Conservation (phyloP, 1,284 basidiomycete species). For the Ustilago shanxiensis region DNA sequence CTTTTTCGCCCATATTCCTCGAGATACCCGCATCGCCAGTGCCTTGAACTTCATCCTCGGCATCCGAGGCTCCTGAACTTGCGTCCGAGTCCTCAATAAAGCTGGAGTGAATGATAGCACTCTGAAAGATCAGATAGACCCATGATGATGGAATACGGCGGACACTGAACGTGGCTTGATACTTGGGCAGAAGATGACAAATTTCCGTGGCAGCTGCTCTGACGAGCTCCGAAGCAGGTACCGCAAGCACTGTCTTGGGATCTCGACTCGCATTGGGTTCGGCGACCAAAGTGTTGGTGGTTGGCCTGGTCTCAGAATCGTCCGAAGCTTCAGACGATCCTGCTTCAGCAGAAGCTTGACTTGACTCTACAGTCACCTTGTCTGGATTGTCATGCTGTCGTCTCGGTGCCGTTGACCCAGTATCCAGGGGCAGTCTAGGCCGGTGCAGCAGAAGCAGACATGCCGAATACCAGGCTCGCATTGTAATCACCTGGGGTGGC, state of each 20-base stretch:
- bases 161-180: constrained; percentile 26
- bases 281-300: no score
- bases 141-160: constrained; percentile 23
- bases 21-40: background rate
- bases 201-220: constrained; percentile 24
- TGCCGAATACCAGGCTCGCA: constrained; percentile 28
- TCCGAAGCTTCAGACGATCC: background rate
- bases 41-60: background rate
- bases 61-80: background rate
- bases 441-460: constrained; percentile 27
- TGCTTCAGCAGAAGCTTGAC: background rate
- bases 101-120: constrained; percentile 27
- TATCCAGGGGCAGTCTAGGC: constrained; percentile 21
- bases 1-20: background rate
- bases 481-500: constrained; percentile 28
- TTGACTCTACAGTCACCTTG: background rate
- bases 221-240: constrained; percentile 7
- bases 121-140: constrained; percentile 40
- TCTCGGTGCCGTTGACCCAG: background rate
- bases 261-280: no score
- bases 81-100: constrained; percentile 11
- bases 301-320: background rate
- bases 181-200: constrained; percentile 23
- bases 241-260: background rate
- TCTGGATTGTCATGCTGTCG: background rate